These are phyloP conservation scores for Aspergillus glaucus DNA, from an alignment of 2,329 filamentous ascomycete species.

Conservation along the genomic window DNA sequence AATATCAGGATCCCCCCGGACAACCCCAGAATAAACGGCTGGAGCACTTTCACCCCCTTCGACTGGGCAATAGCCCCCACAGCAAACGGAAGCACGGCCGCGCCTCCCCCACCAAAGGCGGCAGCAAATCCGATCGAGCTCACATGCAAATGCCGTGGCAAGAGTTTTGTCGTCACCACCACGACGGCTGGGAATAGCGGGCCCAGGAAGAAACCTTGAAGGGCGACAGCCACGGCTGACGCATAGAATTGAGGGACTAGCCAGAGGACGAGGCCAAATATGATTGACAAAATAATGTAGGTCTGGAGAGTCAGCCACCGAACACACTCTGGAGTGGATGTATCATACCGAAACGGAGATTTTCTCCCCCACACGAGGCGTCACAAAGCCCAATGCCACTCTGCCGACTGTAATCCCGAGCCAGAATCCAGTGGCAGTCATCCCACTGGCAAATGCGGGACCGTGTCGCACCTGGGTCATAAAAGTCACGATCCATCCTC, in stretches of 20 bases:
- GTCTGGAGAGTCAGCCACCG: neutral
- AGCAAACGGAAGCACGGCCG: conserved; percentile 41
- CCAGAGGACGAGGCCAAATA: conserved; percentile 69
- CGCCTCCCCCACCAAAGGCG: conserved; percentile 69
- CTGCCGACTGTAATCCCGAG: conserved; percentile 71
- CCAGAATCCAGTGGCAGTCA: conserved; percentile 78
- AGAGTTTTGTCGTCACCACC: conserved; percentile 65
- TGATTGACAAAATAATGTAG: conserved; percentile 62
- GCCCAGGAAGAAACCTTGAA: conserved; percentile 74
- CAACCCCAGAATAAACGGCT: conserved; percentile 53
- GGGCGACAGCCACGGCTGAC: conserved; percentile 62
- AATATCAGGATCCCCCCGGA: conserved; percentile 46
- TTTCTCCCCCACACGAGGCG: conserved; percentile 62
- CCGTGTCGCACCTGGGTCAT: conserved; percentile 74
- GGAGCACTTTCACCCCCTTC: conserved; percentile 54
- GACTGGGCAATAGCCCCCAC: conserved; percentile 47
- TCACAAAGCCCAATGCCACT: conserved; percentile 68
- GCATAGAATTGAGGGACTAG: conserved; percentile 70
- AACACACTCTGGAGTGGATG: too few species aligned
- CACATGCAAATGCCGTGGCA: conserved; percentile 68
- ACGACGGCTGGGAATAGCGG: conserved; percentile 72
- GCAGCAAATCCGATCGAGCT: conserved; percentile 74
- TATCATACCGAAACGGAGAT: conserved; percentile 45
- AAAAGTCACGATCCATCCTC: conserved; percentile 79
- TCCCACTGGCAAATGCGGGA: conserved; percentile 63